Evolutionary conservation across 306 rosid species (phyloP), one percentile per base, ranked within the genome.

Genomic region (Luffa aegyptiaca): DNA sequence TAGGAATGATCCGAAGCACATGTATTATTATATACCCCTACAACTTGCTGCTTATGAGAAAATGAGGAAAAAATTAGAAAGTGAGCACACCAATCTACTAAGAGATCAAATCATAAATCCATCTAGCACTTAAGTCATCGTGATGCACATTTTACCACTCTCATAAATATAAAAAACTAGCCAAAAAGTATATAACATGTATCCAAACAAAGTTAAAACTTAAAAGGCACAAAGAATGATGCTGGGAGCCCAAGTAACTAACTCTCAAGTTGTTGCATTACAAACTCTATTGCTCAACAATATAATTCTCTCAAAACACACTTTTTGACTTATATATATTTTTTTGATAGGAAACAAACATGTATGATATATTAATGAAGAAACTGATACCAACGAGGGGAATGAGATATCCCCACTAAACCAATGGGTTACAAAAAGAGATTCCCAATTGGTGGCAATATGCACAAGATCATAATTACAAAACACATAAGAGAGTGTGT

Each of bases 1-100:
- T n/a, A n/a, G n/a, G n/a, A n/a, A n/a, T n/a, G n/a, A n/a, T n/a
- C n/a, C n/a, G n/a, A n/a, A n/a, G n/a, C n/a, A n/a, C n/a, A n/a
- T n/a, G n/a, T n/a, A n/a, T n/a, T n/a, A n/a, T n/a, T n/a, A n/a
- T n/a, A n/a, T n/a, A n/a, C n/a, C n/a, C n/a, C n/a, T n/a, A n/a
- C n/a, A n/a, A n/a, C 75, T 85, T 81, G 84, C 78, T 88, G 92
- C 95, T 90, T 81, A 76, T 75, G 11, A 75, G 44, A 59, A 69
- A 7, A n/a, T 10, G 59, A 77, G 4, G 18, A 73, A 46, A 51
- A 82, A 81, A 57, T 65, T 26, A 18, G 48, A 39, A 17, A 21
- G 1, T 5, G 70, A 35, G 45, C 21, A 45, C 36, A 20, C 18
- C 49, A 42, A 41, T 42, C 18, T 35, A 35, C 63, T 35, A 33